A percentile compares a stretch with the other conserved stretches of the same genome.
Evolutionary conservation across 306 rosid species (phyloP).

Genomic region (Purshia tridentata): DNA sequence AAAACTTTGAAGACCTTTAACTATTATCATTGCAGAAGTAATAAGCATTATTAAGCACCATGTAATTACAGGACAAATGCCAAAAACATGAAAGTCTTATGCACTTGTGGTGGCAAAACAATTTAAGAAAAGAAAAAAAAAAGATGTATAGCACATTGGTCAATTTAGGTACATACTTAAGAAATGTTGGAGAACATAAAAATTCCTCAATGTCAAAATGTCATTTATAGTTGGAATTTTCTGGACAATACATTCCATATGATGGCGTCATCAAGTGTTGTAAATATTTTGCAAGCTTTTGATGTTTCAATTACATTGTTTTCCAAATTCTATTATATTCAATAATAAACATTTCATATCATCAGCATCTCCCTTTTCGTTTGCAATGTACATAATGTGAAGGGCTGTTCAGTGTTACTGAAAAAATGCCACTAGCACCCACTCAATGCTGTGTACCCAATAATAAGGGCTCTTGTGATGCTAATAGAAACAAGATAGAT

Average conservation of each 20-base stretch:
- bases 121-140: not conserved
- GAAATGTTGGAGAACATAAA: not conserved
- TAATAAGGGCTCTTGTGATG: not conserved
- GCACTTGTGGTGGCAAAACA: not conserved
- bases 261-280: not conserved
- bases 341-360: not conserved
- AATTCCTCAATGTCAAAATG: not conserved
- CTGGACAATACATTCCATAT: not conserved
- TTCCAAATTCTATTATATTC: not conserved
- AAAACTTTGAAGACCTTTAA: constrained; percentile 4
- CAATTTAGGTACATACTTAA: not conserved
- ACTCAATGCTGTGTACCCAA: no score
- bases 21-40: not conserved
- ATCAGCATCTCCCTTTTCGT: not conserved
- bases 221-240: not conserved
- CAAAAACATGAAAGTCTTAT: not conserved
- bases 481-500: not conserved
- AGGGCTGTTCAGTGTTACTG: no score
- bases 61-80: not conserved
- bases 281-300: not conserved
- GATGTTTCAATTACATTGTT: not conserved
- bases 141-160: not conserved
- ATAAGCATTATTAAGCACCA: not conserved
- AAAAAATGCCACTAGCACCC: no score
- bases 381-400: no score